Conservation (phyloP, 371 early-diverging fungal genomes). For the Mucor racemosus region DNA sequence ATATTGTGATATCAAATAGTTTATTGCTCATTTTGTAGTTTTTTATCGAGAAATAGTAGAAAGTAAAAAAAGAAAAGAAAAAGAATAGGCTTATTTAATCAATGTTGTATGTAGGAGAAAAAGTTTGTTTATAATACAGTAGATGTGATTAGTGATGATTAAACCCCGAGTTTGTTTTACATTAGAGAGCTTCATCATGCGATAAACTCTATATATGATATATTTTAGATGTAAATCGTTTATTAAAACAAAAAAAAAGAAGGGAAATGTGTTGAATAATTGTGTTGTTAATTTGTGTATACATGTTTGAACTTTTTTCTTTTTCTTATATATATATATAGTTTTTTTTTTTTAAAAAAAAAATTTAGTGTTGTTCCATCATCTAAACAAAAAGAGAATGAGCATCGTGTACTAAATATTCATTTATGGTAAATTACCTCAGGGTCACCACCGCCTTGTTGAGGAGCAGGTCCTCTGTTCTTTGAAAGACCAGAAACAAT, state of each 20-base stretch:
- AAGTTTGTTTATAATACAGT: too few species aligned
- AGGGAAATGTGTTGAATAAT: not conserved
- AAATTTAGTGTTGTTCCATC: conserved; percentile 20
- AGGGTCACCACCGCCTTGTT: conserved; percentile 20
- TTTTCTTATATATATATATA: not conserved
- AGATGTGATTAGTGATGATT: too few species aligned
- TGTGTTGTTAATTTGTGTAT: conserved; percentile 5
- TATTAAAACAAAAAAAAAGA: conserved; percentile 7
- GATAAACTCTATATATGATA: too few species aligned
- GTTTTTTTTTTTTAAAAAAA: too few species aligned
- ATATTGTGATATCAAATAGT: conserved; percentile 66
- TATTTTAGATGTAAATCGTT: not conserved
- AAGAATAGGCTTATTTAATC: too few species aligned
- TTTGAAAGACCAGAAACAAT: conserved; percentile 93
- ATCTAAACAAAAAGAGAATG: not conserved
- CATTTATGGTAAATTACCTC: conserved; percentile 5
- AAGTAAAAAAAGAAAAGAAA: not conserved
- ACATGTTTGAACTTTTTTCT: conserved; percentile 10
- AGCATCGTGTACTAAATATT: too few species aligned
- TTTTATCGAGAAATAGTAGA: not conserved
- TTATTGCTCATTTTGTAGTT: conserved; percentile 15
- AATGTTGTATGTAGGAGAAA: too few species aligned
- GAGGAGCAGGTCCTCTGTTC: conserved; percentile 46
- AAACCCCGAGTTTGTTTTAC: too few species aligned
- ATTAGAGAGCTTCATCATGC: not conserved